Evolutionary conservation across 1,139 yeast genomes (phyloP), one percentile per base, ranked within the genome.

Genomic region (Magnusiomyces paraingens): DNA sequence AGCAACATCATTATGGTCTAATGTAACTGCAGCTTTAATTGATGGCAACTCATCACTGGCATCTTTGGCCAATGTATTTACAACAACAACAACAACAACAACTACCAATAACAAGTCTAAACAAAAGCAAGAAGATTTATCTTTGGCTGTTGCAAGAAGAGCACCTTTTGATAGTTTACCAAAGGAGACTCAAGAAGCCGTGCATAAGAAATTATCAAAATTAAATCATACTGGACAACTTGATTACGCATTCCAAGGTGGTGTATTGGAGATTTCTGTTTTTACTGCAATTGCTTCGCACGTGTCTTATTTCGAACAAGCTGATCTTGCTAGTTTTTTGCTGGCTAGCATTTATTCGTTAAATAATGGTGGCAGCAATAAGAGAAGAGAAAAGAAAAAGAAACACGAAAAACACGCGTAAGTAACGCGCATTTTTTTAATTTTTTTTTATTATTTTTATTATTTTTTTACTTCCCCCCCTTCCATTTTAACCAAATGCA

Each of bases 261-360:
- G 94, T 1, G 78, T 86, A 22, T 79, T 90, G 62, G 96, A 90
- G 62, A 78, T 90, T 26, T 84, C 93, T 29, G 69, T 89, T 50
- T 76, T 91, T 18, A 80, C 90, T 8, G 95, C 96, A 0, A 73
- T 91, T 4, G 87, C 86, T 55, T 89, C 96, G 0, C 99, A 93
- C 70, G 82, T 88, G 11, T 82, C 90, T 49, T 93, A 93, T 67
- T 86, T 91, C 67, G 96, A 89, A 64, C 95, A 89, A 62, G 79
- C 82, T 53, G 91, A 90, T 63, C 82, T 93, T 29, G 93, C 95
- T 0, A 86, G 85, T 1, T 90, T 91, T 61, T 69, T 91, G 3
- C 70, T 91, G 67, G 75, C 74, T 43, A 39, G 54, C 17, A 44
- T 55, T n/a, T 55, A 55, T 36, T n/a, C 35, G 41, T 15, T n/a